These are phyloP conservation scores for Xylariaceae sp. DNA, from an alignment of 2,329 filamentous ascomycete genomes.

Conservation along the genomic window DNA sequence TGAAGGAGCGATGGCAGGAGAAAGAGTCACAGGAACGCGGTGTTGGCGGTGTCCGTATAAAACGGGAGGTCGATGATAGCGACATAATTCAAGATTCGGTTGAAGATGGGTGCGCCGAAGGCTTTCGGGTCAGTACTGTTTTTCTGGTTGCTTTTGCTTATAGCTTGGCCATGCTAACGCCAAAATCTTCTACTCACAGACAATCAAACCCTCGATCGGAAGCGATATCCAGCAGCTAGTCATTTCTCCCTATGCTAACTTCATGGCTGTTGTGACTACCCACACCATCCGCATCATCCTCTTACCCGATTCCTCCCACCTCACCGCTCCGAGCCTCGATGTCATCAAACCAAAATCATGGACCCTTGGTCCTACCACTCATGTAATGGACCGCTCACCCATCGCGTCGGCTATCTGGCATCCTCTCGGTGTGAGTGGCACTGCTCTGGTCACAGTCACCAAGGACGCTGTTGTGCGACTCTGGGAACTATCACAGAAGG, in stretches of 20 bases:
- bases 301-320: constrained; percentile 75
- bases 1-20: constrained; percentile 63
- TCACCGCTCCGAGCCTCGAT: constrained; percentile 63
- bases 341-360: constrained; percentile 80
- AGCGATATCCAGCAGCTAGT: constrained; percentile 81
- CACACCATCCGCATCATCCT: constrained; percentile 85
- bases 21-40: constrained; percentile 34
- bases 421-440: constrained; percentile 77
- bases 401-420: constrained; percentile 87
- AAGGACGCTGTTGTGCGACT: constrained; percentile 81
- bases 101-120: constrained; percentile 32
- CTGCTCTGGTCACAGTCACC: constrained; percentile 83
- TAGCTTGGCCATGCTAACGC: constrained; percentile 6
- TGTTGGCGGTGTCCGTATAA: constrained; percentile 39
- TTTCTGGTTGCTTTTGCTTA: neutral
- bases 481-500: constrained; percentile 83
- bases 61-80: constrained; percentile 41
- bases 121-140: constrained; percentile 42
- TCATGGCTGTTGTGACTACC: constrained; percentile 78
- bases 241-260: constrained; percentile 77
- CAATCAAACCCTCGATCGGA: constrained; percentile 72
- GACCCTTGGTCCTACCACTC: constrained; percentile 86
- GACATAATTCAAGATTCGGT: constrained; percentile 29
- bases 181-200: constrained; percentile 44
- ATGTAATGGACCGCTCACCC: constrained; percentile 80